Base-by-base conservation (phyloP, 106 monocot species). In the Vanilla planifolia region DNA sequence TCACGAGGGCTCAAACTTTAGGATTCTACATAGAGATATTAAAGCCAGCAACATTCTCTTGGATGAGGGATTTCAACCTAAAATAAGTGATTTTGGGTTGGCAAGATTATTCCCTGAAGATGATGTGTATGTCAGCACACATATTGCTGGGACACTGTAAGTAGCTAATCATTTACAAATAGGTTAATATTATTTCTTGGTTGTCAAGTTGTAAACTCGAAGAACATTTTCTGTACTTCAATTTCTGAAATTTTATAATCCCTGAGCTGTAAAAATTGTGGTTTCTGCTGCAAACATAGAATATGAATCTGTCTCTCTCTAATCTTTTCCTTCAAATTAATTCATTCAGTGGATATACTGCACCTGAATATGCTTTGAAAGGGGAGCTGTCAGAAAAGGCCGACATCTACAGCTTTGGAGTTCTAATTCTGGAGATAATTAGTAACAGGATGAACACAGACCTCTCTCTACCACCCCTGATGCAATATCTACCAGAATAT, bases 401-500 rank as follows among this genome's bases (percentile, higher is more conserved):
- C 57, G 92, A 92, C 62, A 83, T 92, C 28, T 92, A 92, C 69
- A 92, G 92, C 70, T 92, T 77, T 67, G 92, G 91, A 0, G 92
- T 86, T 10, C 55, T 92, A 7, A 48, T 92, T 15, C 60, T 86
- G 51, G 92, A 92, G 75, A 62, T 78, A 6, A 79, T 92, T 35
- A 86, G 79, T 19, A 50, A 43, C 51, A 63, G 79, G 40, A 74
- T 45, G 45, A 79, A 79, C 59, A 79, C 79, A 29, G 69, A 79
- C 25, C 73, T 73, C 26, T 57, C 73, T 0, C 51, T 79, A 1
- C 50, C 79, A 30, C 41, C 46, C 41, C 73, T 73, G 24, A 79
- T 79, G 79, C 79, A 79, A 19, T 79, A 79, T 51, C 79, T 79
- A 32, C 79, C 79, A 6, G 79, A 79, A 71, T 71, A 80, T 43